These are phyloP conservation scores for Collybia sp. DNA, from an alignment of 768 basidiomycete species.

Conservation along the genomic window DNA sequence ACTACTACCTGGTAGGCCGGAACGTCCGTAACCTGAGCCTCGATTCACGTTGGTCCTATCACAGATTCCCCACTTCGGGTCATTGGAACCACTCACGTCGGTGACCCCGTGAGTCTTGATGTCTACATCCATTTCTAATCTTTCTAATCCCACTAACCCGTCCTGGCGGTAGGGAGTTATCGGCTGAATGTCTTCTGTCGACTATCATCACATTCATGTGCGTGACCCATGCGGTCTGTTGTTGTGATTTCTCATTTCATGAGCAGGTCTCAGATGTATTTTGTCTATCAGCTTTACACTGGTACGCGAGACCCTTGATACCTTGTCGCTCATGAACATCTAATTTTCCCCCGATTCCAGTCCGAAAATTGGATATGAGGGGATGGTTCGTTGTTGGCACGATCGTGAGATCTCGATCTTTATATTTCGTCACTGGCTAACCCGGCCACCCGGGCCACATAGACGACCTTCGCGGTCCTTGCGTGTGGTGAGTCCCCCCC, in stretches of 20 bases:
- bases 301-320: slow-evolving; percentile 14
- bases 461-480: slow-evolving; percentile 20
- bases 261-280: slow-evolving; percentile 39
- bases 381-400: slow-evolving; percentile 22
- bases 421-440: not conserved
- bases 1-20: slow-evolving; percentile 35
- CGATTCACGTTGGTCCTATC: slow-evolving; percentile 2
- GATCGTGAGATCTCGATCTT: slow-evolving; percentile 16
- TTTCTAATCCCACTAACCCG: not conserved
- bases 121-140: not conserved
- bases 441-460: not conserved
- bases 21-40: not conserved
- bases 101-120: slow-evolving; percentile 22
- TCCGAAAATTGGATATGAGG: slow-evolving; percentile 6
- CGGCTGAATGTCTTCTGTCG: slow-evolving; percentile 37
- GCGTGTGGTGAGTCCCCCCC: slow-evolving; percentile 22
- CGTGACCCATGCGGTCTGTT: slow-evolving; percentile 1
- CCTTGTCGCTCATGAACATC: too few species aligned
- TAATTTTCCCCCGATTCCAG: not conserved
- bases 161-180: slow-evolving; percentile 24
- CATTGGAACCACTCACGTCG: slow-evolving; percentile 27
- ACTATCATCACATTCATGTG: slow-evolving; percentile 39
- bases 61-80: slow-evolving; percentile 41
- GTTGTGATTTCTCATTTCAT: too few species aligned
- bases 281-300: slow-evolving; percentile 34